Evolutionary conservation across 805 yeast genomes (phyloP), one percentile per base, ranked within the genome.

Genomic region (Suhomyces sp.): DNA sequence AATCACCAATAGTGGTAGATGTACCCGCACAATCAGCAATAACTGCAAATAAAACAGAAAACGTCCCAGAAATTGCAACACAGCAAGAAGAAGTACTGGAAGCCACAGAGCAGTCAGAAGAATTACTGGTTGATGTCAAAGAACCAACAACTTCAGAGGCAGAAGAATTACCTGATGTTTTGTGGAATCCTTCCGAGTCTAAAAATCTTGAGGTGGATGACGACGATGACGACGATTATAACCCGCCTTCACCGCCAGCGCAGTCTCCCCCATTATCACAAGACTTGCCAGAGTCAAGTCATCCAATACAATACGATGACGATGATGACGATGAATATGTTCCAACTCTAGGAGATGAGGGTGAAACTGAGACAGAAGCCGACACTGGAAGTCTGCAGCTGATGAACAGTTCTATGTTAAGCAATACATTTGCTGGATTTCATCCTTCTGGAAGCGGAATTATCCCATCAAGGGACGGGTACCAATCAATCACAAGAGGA

Each of bases 241-340:
- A 24, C 8, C 36, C 36, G 14, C 23, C 36, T 2, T 27, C 31
- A 4, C 36, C 36, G 2, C 23, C 31, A 19, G 8, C 11, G 21
- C 6, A 8, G 16, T 27, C 30, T n/a, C 21, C 30, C 5, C n/a
- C 30, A 9, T n/a, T n/a, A n/a, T n/a, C n/a, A n/a, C n/a, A n/a
- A n/a, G n/a, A n/a, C n/a, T n/a, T n/a, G 17, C 11, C 13, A 22
- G 11, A 11, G 23, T 6, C 24, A 28, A n/a, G 31, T 33, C 16
- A 30, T 21, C 7, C 22, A 20, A 10, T 4, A 20, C 15, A 17
- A n/a, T 10, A 2, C 20, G 44, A 38, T 5, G 45, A 41, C 21
- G 43, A 44, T 19, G 44, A 41, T 8, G 44, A 41, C n/a, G 39
- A 37, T 12, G 44, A 41, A 16, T 44, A 44, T 21, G 41, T 35